A percentile compares a stretch with the other conserved stretches of the same genome.
Evolutionary conservation across 2,329 filamentous ascomycete species (phyloP).

Genomic region (Trichoderma sp.): DNA sequence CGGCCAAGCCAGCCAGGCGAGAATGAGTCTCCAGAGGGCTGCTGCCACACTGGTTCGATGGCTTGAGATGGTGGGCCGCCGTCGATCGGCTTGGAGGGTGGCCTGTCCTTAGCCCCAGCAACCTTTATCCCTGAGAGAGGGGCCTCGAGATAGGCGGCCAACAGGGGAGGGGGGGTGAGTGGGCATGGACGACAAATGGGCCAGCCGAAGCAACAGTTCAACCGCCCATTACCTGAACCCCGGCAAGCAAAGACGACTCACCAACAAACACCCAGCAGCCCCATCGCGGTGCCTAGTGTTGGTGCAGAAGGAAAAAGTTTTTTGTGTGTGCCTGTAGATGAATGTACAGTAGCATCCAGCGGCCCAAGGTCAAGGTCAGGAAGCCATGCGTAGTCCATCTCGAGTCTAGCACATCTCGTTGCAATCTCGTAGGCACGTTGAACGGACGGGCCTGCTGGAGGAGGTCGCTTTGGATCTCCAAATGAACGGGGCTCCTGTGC

Average conservation of each 20-base stretch:
- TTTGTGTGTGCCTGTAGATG: background rate
- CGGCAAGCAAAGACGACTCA: background rate
- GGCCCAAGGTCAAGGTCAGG: slow-evolving; percentile 8
- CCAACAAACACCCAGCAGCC: slow-evolving; percentile 21
- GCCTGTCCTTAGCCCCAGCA: slow-evolving; percentile 20
- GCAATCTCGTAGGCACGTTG: too few relatives aligned
- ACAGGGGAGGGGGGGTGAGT: slow-evolving; percentile 18
- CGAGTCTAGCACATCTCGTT: background rate
- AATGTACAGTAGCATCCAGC: background rate
- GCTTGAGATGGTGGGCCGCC: slow-evolving; percentile 27
- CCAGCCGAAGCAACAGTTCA: slow-evolving; percentile 22
- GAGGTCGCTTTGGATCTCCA: slow-evolving; percentile 19
- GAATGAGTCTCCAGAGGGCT: background rate
- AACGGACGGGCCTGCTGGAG: background rate
- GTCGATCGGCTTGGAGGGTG: slow-evolving; percentile 29
- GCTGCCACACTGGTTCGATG: slow-evolving; percentile 21
- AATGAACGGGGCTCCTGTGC: background rate
- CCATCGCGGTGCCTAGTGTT: slow-evolving; percentile 15
- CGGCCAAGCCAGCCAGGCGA: background rate
- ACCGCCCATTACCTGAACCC: slow-evolving; percentile 8
- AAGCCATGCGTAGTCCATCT: slow-evolving; percentile 12
- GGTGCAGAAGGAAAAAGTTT: background rate
- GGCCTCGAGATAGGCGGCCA: slow-evolving; percentile 24
- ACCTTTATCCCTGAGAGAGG: slow-evolving; percentile 15
- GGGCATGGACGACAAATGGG: slow-evolving; percentile 1